These are phyloP conservation scores for Pestalotiopsis sp. DNA, from an alignment of 2,329 filamentous ascomycete species.

Conservation along the genomic window DNA sequence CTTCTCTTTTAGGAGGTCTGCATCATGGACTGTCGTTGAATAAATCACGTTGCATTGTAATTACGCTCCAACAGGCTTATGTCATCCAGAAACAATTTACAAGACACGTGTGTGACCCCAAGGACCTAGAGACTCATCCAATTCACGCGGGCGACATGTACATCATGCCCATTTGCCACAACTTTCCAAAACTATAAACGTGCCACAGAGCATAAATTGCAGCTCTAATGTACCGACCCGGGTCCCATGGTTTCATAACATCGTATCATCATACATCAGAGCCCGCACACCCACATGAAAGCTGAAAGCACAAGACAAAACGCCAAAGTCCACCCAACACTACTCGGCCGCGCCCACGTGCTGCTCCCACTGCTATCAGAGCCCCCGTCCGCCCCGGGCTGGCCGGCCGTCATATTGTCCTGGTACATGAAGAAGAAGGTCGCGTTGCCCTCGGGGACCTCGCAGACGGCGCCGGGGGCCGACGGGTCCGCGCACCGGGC, in stretches of 20 bases:
- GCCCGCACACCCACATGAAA: constrained; percentile 15
- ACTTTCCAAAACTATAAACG: background rate
- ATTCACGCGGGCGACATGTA: background rate
- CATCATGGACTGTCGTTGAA: background rate
- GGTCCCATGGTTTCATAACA: background rate
- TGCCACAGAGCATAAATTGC: background rate
- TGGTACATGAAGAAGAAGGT: constrained; percentile 54
- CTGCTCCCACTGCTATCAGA: background rate
- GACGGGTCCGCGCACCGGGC: constrained; percentile 43
- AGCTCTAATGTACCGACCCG: background rate
- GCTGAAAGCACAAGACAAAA: constrained; percentile 15
- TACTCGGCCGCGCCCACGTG: constrained; percentile 41
- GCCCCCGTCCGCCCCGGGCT: constrained; percentile 40
- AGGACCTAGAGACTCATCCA: background rate
- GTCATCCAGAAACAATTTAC: background rate
- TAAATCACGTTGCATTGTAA: background rate
- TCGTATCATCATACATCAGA: constrained; percentile 10
- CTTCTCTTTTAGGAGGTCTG: background rate
- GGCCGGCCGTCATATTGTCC: constrained; percentile 49
- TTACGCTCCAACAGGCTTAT: background rate
- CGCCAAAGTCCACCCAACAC: constrained; percentile 36
- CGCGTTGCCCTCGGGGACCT: constrained; percentile 49
- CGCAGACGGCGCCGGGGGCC: constrained; percentile 45
- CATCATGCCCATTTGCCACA: background rate
- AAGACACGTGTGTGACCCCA: background rate